A percentile compares a stretch with the other conserved stretches of the same genome.
Evolutionary conservation across 108 stramenopile species (phyloP).

Genomic region (Schizochytrium sp.): DNA sequence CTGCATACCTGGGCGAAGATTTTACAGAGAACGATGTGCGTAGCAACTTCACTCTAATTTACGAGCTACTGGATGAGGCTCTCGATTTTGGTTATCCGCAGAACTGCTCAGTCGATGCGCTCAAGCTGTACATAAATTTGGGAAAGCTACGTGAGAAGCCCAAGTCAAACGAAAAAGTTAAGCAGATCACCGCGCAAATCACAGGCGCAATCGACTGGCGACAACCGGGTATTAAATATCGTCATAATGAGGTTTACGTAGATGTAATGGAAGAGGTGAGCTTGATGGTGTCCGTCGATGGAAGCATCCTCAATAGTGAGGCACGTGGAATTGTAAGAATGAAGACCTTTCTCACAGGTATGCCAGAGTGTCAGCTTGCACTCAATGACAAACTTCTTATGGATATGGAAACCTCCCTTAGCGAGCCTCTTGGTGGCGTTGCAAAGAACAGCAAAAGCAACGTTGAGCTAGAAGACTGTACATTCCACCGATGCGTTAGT

Average conservation of each 20-base stretch:
- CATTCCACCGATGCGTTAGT: conserved; percentile 96
- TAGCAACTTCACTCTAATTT: conserved; percentile 98
- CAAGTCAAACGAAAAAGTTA: conserved; percentile 80
- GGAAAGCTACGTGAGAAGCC: conserved; percentile 86
- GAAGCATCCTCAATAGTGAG: conserved; percentile 89
- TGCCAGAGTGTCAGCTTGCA: conserved; percentile 97
- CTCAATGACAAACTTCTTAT: conserved; percentile 99
- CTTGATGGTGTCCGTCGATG: conserved; percentile 90
- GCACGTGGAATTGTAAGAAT: conserved; percentile 95
- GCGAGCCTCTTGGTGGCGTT: background rate
- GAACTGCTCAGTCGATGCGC: conserved; percentile 95
- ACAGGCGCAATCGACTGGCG: conserved; percentile 99
- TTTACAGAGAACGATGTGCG: conserved; percentile 92
- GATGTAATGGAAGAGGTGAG: conserved; percentile 97
- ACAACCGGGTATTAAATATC: conserved; percentile 96
- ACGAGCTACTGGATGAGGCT: conserved; percentile 97
- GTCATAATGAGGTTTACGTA: conserved; percentile 99
- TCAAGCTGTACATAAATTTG: conserved; percentile 96
- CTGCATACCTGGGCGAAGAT: conserved; percentile 96
- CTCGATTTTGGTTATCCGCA: conserved; percentile 99
- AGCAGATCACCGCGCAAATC: conserved; percentile 90
- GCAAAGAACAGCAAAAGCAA: background rate
- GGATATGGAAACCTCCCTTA: conserved; percentile 84
- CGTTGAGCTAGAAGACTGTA: conserved; percentile 98
- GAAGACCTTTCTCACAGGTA: conserved; percentile 97